Evolutionary conservation across 2,329 filamentous ascomycete genomes (phyloP).

Genomic region (Scortechinia acanthostroma): DNA sequence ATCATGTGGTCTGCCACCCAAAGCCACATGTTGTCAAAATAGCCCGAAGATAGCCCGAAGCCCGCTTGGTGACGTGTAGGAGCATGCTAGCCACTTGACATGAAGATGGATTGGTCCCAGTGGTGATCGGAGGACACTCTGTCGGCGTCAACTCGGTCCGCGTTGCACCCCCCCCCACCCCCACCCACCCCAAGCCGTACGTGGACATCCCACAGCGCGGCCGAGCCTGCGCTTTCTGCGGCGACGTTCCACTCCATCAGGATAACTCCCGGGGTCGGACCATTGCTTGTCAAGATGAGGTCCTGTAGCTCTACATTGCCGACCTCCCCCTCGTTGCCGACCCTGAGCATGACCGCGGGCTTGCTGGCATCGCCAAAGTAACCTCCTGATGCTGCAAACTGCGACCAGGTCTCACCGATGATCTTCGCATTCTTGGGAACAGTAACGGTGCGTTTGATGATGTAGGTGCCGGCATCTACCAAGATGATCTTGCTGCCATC

Average conservation of each 20-base stretch:
- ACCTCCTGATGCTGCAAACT: conserved; percentile 53
- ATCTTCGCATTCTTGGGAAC: conserved; percentile 56
- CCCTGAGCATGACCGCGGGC: conserved; percentile 55
- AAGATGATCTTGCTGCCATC: conserved; percentile 5
- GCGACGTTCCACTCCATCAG: conserved; percentile 67
- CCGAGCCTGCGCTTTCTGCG: conserved; percentile 15
- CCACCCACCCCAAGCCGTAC: conserved; percentile 63
- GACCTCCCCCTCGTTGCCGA: conserved; percentile 49
- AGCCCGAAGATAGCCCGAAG: too few relatives aligned
- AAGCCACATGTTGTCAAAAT: conserved; percentile 44
- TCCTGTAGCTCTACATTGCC: conserved; percentile 65
- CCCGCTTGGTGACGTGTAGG: conserved; percentile 29
- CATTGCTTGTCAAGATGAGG: conserved; percentile 57
- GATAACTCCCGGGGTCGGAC: conserved; percentile 59
- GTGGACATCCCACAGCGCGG: conserved; percentile 52
- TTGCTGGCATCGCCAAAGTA: conserved; percentile 51
- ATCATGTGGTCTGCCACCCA: conserved; percentile 57
- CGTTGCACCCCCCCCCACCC: too few relatives aligned
- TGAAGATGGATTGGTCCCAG: too few relatives aligned
- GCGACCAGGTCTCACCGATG: conserved; percentile 50
- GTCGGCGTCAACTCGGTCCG: too few relatives aligned
- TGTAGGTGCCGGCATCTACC: conserved; percentile 12
- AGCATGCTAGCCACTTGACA: too few relatives aligned
- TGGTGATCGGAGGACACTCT: too few relatives aligned
- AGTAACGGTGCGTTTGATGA: conserved; percentile 38